A percentile compares a stretch with the other conserved stretches of the same genome.
Conservation (phyloP, 2,329 filamentous ascomycete species). For the Xylariaceae sp. region DNA sequence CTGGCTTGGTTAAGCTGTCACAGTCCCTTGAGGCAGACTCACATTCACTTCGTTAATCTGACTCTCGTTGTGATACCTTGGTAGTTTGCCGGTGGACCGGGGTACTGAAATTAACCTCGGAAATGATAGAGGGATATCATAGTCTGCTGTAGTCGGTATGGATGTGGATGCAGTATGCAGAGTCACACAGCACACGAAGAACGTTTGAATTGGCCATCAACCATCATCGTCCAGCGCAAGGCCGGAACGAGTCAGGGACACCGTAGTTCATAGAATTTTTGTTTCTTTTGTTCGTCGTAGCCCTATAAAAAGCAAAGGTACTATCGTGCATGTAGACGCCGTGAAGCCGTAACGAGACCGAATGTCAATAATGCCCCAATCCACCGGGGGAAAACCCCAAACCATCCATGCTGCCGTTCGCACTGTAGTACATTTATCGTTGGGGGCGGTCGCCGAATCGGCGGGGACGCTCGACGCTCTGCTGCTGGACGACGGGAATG, state of each 20-base stretch:
- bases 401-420: conserved; percentile 25
- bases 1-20: background rate
- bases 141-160: conserved; percentile 1
- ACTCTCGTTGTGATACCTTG: background rate
- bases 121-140: background rate
- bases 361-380: conserved; percentile 42
- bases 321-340: conserved; percentile 55
- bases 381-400: conserved; percentile 25
- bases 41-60: background rate
- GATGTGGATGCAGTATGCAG: background rate
- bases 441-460: conserved; percentile 66
- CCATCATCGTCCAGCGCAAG: conserved; percentile 63
- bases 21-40: background rate
- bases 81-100: too few species aligned
- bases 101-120: background rate
- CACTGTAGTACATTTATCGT: conserved; percentile 27
- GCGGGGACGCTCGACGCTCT: conserved; percentile 77
- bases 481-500: conserved; percentile 82
- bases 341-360: conserved; percentile 40
- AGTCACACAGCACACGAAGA: conserved; percentile 18
- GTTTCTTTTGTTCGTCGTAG: conserved; percentile 50
- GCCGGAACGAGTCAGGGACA: conserved; percentile 77
- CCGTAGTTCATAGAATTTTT: conserved; percentile 67
- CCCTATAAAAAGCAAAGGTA: conserved; percentile 58
- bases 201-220: conserved; percentile 79